Conservation (phyloP, 345 rosid species). For the Trapa bicornis region DNA sequence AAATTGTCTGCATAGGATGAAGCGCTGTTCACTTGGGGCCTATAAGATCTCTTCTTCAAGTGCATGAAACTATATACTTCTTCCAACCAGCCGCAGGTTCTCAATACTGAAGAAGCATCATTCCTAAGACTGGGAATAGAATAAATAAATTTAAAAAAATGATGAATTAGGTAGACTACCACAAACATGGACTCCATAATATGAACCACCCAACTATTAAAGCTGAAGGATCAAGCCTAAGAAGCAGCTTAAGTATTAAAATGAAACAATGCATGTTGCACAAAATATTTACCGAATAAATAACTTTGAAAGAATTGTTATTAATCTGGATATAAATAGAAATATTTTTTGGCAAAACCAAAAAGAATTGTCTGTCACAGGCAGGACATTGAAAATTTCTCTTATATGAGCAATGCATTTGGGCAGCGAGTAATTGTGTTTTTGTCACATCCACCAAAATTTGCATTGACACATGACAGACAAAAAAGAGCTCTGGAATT, state of each 20-base stretch:
- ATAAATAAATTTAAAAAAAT: neutral
- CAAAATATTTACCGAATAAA: neutral
- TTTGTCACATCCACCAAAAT: neutral
- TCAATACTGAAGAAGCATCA: conserved; percentile 46
- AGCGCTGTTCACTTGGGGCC: conserved; percentile 22
- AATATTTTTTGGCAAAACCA: too few species aligned
- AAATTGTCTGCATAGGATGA: conserved; percentile 22
- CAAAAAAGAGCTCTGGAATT: conserved; percentile 12
- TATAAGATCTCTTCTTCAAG: conserved; percentile 40
- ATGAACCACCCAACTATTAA: too few species aligned
- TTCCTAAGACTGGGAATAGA: conserved; percentile 43
- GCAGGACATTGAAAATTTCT: neutral
- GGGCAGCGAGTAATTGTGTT: neutral
- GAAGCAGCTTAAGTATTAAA: neutral
- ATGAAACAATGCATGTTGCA: neutral
- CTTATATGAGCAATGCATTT: neutral
- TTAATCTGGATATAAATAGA: neutral
- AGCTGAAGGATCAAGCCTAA: neutral
- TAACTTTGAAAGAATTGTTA: neutral
- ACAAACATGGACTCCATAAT: too few species aligned
- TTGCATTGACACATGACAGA: neutral
- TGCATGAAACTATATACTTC: conserved; percentile 49
- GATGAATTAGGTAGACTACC: neutral
- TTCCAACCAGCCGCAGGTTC: conserved; percentile 59
- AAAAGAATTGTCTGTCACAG: neutral